Evolutionary conservation across 352 stramenopile genomes (phyloP).

Genomic region (Phytophthora parvispora): DNA sequence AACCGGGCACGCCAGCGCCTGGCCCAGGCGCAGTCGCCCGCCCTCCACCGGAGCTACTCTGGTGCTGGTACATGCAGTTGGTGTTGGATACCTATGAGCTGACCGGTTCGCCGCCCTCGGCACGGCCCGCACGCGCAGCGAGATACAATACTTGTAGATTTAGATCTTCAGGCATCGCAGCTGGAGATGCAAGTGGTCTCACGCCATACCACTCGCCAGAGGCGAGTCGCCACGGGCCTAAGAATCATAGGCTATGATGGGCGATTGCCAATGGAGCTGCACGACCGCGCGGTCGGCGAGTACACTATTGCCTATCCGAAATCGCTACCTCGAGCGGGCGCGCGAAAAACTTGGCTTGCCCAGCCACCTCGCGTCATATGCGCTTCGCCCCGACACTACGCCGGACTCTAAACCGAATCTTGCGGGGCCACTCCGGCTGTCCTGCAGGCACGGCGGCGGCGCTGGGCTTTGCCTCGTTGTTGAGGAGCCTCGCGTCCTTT

Average conservation of each 20-base stretch:
- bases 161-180: conserved; percentile 16
- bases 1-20: conserved; percentile 25
- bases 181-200: no score
- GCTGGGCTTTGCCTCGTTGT: neutral
- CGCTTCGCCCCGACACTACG: conserved; percentile 5
- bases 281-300: neutral
- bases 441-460: conserved; percentile 6
- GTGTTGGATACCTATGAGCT: conserved; percentile 11
- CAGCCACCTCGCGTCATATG: conserved; percentile 4
- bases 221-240: no score
- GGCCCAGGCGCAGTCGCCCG: conserved; percentile 2
- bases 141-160: conserved; percentile 4
- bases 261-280: no score
- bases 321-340: conserved; percentile 15
- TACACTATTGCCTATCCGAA: neutral
- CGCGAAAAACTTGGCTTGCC: conserved; percentile 3
- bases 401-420: conserved; percentile 15
- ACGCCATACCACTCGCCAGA: conserved; percentile 8
- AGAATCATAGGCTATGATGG: no score
- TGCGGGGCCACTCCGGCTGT: neutral
- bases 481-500: neutral
- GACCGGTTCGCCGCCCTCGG: neutral
- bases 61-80: conserved; percentile 1
- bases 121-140: conserved; percentile 9
- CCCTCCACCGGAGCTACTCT: conserved; percentile 11